Conservation (phyloP, 1,284 basidiomycete genomes). For the Cutaneotrichosporon curvatum region DNA sequence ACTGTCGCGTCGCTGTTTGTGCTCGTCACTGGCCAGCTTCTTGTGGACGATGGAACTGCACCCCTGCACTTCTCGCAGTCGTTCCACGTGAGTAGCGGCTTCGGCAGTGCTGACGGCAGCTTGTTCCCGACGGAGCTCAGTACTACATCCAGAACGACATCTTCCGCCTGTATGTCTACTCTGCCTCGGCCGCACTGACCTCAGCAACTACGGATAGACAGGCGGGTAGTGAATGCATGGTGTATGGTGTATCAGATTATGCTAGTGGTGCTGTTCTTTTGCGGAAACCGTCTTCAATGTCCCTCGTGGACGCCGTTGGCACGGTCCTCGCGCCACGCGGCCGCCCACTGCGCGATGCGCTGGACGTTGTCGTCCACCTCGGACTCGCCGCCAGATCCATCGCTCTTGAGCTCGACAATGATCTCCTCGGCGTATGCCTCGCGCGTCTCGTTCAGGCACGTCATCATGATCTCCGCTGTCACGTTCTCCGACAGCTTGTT, state of each 20-base stretch:
- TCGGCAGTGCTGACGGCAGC: slow-evolving; percentile 28
- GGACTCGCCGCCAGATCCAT: slow-evolving; percentile 56
- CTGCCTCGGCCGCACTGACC: background rate
- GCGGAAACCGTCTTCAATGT: too few species aligned
- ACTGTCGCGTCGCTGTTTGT: slow-evolving; percentile 65
- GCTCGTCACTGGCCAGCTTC: slow-evolving; percentile 75
- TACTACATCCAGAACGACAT: slow-evolving; percentile 91
- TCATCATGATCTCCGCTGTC: slow-evolving; percentile 95
- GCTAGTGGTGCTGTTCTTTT: background rate
- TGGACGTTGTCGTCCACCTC: slow-evolving; percentile 79
- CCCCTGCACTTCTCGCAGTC: slow-evolving; percentile 82
- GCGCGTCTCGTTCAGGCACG: slow-evolving; percentile 79
- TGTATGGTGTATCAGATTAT: slow-evolving; percentile 5
- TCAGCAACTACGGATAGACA: slow-evolving; percentile 3
- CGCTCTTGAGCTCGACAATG: slow-evolving; percentile 77
- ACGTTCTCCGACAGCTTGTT: slow-evolving; percentile 99
- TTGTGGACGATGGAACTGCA: slow-evolving; percentile 62
- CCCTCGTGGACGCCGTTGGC: slow-evolving; percentile 27
- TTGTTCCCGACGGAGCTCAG: slow-evolving; percentile 65
- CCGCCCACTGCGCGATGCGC: slow-evolving; percentile 78
- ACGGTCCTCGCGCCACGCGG: slow-evolving; percentile 61
- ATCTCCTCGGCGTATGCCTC: slow-evolving; percentile 78
- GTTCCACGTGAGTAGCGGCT: slow-evolving; percentile 58
- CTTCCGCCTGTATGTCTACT: slow-evolving; percentile 61
- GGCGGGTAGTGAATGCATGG: slow-evolving; percentile 13